phyloP scores from a whole-genome alignment of 108 stramenopile genomes.

The Pseudonitzschia multistriata region DNA sequence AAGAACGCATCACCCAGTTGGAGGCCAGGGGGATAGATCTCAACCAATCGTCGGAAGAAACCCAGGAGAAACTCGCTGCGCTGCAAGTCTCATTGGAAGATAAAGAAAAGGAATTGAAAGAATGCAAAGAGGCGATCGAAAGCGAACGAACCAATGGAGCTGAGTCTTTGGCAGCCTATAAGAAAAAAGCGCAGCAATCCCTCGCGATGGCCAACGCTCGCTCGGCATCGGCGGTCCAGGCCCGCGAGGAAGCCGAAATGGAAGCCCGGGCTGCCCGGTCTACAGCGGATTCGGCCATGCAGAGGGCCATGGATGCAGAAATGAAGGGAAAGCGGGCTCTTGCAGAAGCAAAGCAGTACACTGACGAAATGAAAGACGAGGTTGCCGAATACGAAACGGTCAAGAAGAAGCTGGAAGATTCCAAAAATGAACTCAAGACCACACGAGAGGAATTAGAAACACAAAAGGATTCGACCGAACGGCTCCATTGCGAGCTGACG shows the following conservation, averaged over 20 bases:
- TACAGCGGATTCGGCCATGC: constrained; percentile 68
- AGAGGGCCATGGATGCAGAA: constrained; percentile 64
- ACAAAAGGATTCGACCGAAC: constrained; percentile 19
- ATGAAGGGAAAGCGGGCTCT: constrained; percentile 51
- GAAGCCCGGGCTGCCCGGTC: constrained; percentile 74
- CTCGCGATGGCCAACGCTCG: constrained; percentile 75
- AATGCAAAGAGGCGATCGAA: constrained; percentile 42
- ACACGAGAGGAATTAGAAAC: constrained; percentile 8
- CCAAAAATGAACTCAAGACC: constrained; percentile 38
- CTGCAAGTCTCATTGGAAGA: constrained; percentile 34
- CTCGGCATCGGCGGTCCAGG: constrained; percentile 73
- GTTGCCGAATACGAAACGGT: constrained; percentile 36
- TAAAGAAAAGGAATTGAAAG: constrained; percentile 48
- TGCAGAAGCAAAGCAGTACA: constrained; percentile 44
- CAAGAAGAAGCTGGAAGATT: constrained; percentile 29
- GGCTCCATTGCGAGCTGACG: constrained; percentile 32
- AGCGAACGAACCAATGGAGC: constrained; percentile 58
- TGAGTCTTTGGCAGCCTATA: constrained; percentile 72
- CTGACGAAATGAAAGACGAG: constrained; percentile 41
- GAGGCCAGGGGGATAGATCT: constrained; percentile 51
- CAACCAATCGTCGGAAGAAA: constrained; percentile 54
- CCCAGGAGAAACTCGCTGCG: constrained; percentile 46
- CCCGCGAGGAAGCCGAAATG: constrained; percentile 84
- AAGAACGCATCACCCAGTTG: constrained; percentile 49
- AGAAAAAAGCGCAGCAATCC: constrained; percentile 82